Percentiles rank a stretch among this genome's conserved stretches.
These are phyloP conservation scores for Bisporella sp. DNA, from an alignment of 2,329 filamentous ascomycete species.

Conservation along the genomic window DNA sequence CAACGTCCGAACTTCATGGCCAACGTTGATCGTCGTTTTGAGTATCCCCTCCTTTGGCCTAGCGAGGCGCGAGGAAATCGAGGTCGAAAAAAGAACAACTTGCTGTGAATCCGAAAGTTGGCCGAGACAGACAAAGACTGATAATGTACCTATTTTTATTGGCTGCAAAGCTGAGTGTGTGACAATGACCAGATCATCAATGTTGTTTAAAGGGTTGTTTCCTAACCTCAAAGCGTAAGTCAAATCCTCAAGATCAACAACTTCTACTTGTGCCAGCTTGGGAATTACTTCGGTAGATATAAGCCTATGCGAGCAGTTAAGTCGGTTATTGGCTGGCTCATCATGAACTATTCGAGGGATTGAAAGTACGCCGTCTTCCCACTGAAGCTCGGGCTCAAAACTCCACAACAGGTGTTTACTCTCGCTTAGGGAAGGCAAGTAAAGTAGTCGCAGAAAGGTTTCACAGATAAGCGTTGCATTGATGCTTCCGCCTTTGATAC, in stretches of 20 bases:
- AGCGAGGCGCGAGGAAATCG: neutral
- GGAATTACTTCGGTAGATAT: neutral
- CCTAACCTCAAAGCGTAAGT: neutral
- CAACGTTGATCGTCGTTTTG: too few species aligned
- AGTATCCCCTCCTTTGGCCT: neutral
- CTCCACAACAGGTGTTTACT: neutral
- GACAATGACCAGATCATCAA: neutral
- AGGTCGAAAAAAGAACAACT: neutral
- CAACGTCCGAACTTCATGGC: neutral
- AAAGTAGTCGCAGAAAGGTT: neutral
- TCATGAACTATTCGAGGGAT: neutral
- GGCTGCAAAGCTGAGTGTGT: neutral
- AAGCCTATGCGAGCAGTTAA: neutral
- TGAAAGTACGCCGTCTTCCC: neutral
- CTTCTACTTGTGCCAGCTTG: neutral
- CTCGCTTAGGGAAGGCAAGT: neutral
- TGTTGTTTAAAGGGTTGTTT: neutral
- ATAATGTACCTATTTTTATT: neutral
- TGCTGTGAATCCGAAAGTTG: neutral
- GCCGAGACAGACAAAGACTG: neutral
- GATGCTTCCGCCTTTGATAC: neutral
- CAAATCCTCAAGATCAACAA: neutral
- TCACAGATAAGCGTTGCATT: neutral
- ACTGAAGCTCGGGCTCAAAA: neutral
- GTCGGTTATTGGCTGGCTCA: neutral